phyloP scores from a whole-genome alignment of 192 early-diverging fungal genomes.

The Tieghemiomyces parasiticus region DNA sequence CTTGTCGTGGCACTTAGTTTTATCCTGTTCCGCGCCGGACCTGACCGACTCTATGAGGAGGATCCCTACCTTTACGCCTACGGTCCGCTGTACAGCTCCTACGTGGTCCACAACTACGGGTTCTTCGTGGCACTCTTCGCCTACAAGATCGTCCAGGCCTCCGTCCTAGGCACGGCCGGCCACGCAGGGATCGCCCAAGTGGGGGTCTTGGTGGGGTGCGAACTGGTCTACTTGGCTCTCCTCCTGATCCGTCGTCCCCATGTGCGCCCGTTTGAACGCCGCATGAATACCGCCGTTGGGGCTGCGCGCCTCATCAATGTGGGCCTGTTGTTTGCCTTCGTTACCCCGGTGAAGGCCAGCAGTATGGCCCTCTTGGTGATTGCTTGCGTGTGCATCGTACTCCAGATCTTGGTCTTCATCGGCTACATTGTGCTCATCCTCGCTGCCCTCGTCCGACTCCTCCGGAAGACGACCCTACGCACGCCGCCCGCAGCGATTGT shows the following conservation, averaged over 20 bases:
- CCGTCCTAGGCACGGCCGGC: background rate
- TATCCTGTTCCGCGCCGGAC: background rate
- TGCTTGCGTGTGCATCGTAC: background rate
- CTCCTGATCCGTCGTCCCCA: background rate
- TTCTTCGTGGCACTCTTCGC: conserved; percentile 8
- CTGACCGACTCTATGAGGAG: background rate
- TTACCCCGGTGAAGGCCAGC: background rate
- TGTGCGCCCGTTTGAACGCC: conserved; percentile 6
- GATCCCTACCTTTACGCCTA: conserved; percentile 5
- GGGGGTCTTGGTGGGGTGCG: background rate
- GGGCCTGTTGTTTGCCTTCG: conserved; percentile 3
- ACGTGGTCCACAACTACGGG: background rate
- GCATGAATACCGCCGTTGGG: background rate
- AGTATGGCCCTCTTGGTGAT: background rate
- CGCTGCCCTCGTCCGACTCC: background rate
- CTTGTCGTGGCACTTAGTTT: background rate
- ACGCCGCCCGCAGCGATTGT: background rate
- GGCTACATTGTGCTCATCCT: background rate
- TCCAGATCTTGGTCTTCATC: background rate
- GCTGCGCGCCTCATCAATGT: background rate
- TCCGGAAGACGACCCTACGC: background rate
- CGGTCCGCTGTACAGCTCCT: background rate
- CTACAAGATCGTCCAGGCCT: background rate
- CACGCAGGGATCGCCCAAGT: conserved; percentile 2
- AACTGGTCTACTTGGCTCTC: background rate